Evolutionary conservation across 495 filamentous ascomycete genomes (phyloP), one percentile per base, ranked within the genome.

Genomic region (Aspergillus mulundensis): DNA sequence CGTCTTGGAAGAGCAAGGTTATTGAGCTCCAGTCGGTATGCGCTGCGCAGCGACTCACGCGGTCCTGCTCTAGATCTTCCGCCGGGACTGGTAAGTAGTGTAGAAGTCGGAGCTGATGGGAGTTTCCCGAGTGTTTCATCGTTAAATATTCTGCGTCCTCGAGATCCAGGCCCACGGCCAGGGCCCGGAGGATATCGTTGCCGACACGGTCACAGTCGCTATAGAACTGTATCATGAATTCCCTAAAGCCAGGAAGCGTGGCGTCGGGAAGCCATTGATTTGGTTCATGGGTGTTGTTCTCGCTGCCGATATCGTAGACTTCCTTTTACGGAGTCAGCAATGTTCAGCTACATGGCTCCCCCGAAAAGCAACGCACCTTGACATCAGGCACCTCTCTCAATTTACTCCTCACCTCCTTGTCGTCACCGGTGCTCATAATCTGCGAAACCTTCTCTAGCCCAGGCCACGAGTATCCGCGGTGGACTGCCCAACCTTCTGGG

Each of bases 401-500:
- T 59, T 67, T 63, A 4, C 60, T 45, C 15, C 54, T 51, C 12
- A 18, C 54, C 41, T 73, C 66, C 14, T 74, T 70, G 30, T 81
- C 76, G 15, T 79, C 69, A 4, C 51, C 62, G 0, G 55, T 63
- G 62, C 79, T 81, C 50, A 80, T 77, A 12, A 76, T 73, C 57
- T 87, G 82, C 5, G 77, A 78, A 7, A 88, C 82, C 60, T 87
- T 88, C 66, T 88, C 85, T 36, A 83, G 66, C 6, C 84, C 83
- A 0, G 81, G 78, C 70, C 80, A 81, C 2, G 84, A 87, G 63
- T 88, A 88, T 11, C 86, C 85, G 41, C 86, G 75, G 62, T 88
- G 85, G 19, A 76, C 67, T 5, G 65, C 67, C 64, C 73, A 72
- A 50, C 81, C 81, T 40, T 77, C 74, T 4, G 85, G 85, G 67